Conservation (phyloP, 2,329 filamentous ascomycete genomes). For the Hypomyces rosellus region DNA sequence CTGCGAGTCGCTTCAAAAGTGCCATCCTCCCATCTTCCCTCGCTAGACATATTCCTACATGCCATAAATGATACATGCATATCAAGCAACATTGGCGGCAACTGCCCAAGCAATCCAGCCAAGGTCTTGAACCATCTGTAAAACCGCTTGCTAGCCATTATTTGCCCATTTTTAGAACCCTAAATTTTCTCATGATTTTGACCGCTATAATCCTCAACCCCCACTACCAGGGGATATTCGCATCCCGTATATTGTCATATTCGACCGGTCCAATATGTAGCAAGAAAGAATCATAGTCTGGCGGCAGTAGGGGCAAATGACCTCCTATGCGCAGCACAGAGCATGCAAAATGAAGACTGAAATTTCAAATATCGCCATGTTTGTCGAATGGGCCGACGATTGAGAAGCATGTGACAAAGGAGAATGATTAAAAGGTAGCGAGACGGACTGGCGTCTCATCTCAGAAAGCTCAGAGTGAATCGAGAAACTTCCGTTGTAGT, state of each 20-base stretch:
- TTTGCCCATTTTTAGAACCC: too few relatives aligned
- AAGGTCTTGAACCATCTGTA: neutral
- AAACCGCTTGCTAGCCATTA: neutral
- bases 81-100: neutral
- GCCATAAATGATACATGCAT: neutral
- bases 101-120: neutral
- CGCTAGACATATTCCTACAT: neutral
- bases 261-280: neutral
- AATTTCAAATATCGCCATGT: neutral
- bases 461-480: too few relatives aligned
- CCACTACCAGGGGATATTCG: too few relatives aligned
- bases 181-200: too few relatives aligned
- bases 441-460: too few relatives aligned
- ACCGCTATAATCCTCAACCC: too few relatives aligned
- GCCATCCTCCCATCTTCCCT: conserved; percentile 1
- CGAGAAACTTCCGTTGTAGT: too few relatives aligned
- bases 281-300: neutral
- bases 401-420: neutral
- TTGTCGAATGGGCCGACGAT: too few relatives aligned
- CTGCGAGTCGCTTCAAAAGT: conserved; percentile 1
- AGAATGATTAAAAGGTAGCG: neutral
- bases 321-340: neutral
- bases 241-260: neutral
- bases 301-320: neutral
- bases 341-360: neutral